Evolutionary conservation across 2,329 filamentous ascomycete genomes (phyloP).

Genomic region (Hypoxylon sp.): DNA sequence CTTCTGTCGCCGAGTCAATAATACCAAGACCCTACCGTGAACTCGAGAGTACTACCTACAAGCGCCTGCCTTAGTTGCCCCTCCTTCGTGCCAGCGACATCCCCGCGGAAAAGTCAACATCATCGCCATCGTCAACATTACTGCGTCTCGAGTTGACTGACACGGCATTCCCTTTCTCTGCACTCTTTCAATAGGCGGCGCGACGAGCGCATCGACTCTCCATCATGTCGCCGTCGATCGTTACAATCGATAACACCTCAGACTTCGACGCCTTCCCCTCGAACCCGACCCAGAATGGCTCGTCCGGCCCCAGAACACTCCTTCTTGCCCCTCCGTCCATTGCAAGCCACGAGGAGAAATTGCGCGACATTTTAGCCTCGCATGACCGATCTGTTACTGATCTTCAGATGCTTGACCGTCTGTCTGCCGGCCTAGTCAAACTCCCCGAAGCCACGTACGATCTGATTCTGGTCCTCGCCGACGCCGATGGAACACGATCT

Average conservation of each 20-base stretch:
- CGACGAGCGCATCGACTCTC: slow-evolving; percentile 23
- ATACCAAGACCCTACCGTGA: background rate
- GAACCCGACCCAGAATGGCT: slow-evolving; percentile 41
- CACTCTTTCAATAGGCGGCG: slow-evolving; percentile 21
- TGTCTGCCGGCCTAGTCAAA: slow-evolving; percentile 82
- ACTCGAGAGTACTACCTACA: background rate
- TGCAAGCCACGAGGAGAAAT: slow-evolving; percentile 83
- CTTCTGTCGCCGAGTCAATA: slow-evolving; percentile 13
- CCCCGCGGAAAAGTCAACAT: slow-evolving; percentile 29
- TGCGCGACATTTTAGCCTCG: slow-evolving; percentile 76
- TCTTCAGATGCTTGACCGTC: slow-evolving; percentile 96
- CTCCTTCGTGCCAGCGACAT: slow-evolving; percentile 16
- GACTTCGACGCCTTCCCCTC: slow-evolving; percentile 44
- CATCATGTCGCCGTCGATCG: slow-evolving; percentile 64
- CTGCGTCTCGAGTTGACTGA: slow-evolving; percentile 11
- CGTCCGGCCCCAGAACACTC: slow-evolving; percentile 69
- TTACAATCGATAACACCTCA: slow-evolving; percentile 54
- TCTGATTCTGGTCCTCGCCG: slow-evolving; percentile 84
- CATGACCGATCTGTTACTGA: slow-evolving; percentile 84
- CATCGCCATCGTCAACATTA: slow-evolving; percentile 8
- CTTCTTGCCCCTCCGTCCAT: slow-evolving; percentile 92
- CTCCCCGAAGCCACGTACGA: slow-evolving; percentile 86
- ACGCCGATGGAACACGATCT: slow-evolving; percentile 74
- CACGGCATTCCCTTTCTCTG: background rate
- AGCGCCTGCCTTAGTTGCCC: slow-evolving; percentile 13